These are phyloP conservation scores for Phaeosphaeriaceae sp. DNA, from an alignment of 2,329 filamentous ascomycete species.

Conservation along the genomic window DNA sequence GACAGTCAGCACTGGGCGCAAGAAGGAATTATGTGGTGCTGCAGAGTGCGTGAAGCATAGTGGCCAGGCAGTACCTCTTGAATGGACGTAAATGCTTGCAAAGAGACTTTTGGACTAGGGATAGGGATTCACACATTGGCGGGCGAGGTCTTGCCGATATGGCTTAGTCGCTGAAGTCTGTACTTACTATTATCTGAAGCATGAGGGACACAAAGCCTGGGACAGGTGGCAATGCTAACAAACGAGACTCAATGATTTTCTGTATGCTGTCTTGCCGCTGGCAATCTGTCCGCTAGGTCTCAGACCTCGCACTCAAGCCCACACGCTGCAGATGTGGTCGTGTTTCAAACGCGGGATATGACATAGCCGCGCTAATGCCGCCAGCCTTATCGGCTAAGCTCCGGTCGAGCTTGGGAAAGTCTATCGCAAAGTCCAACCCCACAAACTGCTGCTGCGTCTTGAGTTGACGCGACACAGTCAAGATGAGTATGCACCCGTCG, in stretches of 20 bases:
- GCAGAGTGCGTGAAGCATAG: slow-evolving; percentile 19
- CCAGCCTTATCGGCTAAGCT: slow-evolving; percentile 38
- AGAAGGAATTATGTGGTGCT: slow-evolving; percentile 7
- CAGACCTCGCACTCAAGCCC: slow-evolving; percentile 7
- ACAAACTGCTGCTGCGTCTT: slow-evolving; percentile 17
- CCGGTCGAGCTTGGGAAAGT: slow-evolving; percentile 23
- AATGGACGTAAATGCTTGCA: slow-evolving; percentile 24
- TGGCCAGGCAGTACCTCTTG: slow-evolving; percentile 28
- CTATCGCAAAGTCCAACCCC: slow-evolving; percentile 23
- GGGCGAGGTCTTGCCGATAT: slow-evolving; percentile 37
- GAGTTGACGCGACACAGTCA: slow-evolving; percentile 24
- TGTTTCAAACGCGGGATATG: slow-evolving; percentile 26
- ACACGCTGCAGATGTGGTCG: slow-evolving; percentile 16
- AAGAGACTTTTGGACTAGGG: slow-evolving; percentile 37
- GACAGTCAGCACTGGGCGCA: slow-evolving; percentile 27
- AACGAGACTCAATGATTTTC: background rate
- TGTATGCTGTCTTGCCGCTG: slow-evolving; percentile 2
- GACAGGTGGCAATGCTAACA: background rate
- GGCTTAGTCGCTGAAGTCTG: slow-evolving; percentile 28
- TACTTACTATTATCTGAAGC: slow-evolving; percentile 31
- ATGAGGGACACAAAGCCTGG: slow-evolving; percentile 11
- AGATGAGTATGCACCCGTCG: slow-evolving; percentile 77
- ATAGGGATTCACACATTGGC: slow-evolving; percentile 33
- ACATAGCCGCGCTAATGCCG: slow-evolving; percentile 32
- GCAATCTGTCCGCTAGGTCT: slow-evolving; percentile 17